Evolutionary conservation across 1,284 basidiomycete species (phyloP).

Genomic region (Sporisorium iseilematis-ciliati): DNA sequence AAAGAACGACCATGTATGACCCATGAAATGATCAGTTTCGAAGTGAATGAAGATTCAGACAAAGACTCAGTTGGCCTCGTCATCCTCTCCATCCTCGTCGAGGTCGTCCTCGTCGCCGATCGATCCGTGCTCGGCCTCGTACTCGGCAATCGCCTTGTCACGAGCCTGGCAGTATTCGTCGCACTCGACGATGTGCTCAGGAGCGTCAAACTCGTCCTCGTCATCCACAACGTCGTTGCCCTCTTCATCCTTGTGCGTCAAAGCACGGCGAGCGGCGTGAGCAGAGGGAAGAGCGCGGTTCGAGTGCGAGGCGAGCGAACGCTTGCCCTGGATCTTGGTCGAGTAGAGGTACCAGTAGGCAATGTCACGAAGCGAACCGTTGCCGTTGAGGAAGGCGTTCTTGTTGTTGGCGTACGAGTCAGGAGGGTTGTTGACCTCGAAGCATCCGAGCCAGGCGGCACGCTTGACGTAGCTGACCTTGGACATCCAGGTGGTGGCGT

Average conservation of each 20-base stretch:
- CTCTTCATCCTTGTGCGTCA: constrained; percentile 50
- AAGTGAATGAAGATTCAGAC: constrained; percentile 1
- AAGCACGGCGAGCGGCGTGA: constrained; percentile 34
- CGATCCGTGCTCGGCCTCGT: constrained; percentile 36
- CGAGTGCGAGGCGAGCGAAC: constrained; percentile 43
- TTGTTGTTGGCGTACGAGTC: constrained; percentile 63
- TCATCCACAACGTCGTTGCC: constrained; percentile 50
- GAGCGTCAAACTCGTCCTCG: constrained; percentile 40
- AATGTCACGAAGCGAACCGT: constrained; percentile 55
- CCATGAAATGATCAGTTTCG: constrained; percentile 19
- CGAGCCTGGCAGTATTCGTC: constrained; percentile 49
- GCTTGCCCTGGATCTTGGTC: constrained; percentile 23
- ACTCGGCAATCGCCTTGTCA: constrained; percentile 38
- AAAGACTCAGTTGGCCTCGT: background rate
- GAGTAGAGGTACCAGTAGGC: constrained; percentile 59
- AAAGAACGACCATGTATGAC: constrained; percentile 25
- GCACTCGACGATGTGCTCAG: constrained; percentile 44
- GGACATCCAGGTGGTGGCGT: constrained; percentile 59
- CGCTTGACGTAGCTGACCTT: constrained; percentile 60
- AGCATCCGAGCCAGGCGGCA: constrained; percentile 66
- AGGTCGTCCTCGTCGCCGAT: constrained; percentile 42
- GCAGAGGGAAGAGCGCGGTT: constrained; percentile 48
- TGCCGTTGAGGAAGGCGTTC: constrained; percentile 64
- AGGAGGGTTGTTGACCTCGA: constrained; percentile 57
- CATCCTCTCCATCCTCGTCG: constrained; percentile 38